Evolutionary conservation across 768 basidiomycete genomes (phyloP), one percentile per base, ranked within the genome.

Genomic region (Lactifluus echinatus): DNA sequence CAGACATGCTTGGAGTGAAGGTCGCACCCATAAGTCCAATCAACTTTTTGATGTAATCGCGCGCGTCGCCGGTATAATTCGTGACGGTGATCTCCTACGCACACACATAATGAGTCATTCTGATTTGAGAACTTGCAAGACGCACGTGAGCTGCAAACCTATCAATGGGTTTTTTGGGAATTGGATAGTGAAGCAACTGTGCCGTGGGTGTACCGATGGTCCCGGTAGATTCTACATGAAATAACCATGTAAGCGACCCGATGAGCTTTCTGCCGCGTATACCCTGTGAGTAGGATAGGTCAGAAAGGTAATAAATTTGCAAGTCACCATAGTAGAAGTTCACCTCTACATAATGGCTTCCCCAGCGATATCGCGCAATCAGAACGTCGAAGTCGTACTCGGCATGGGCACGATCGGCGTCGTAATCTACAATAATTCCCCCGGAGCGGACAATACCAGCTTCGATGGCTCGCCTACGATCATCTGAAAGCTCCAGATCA

Each of bases 21-120:
- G 71, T 76, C 1, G 81, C 92, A 1, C 92, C 93, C 78, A 90
- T 82, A 4, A 80, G 71, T 5, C 72, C 72, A 50, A 97, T 88
- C 15, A 97, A 73, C 60, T 82, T 84, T 72, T 92, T 92, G 50
- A 97, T 76, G 66, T 94, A 94, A 51, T 95, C 93, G 2, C 93
- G 78, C 6, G 88, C 79, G 36, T 85, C 82, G 2, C 93, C 93
- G 0, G 89, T 87, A 67, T 93, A 95, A 66, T 94, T 94, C 0
- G 92, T 92, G 1, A 95, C 76, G 0, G 92, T 89, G 53, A 95
- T 83, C 62, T 81, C 76, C 88, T 92, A 59, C 17, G 15, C 5
- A 0, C n/a, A n/a, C n/a, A 4, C 4, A 39, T 60, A 8, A 44
- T 55, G 24, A 59, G 53, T 3, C 44, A 15, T 12, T 2, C 21